Evolutionary conservation across 1,284 basidiomycete genomes (phyloP).

Genomic region (Microbotryum scabiosae): DNA sequence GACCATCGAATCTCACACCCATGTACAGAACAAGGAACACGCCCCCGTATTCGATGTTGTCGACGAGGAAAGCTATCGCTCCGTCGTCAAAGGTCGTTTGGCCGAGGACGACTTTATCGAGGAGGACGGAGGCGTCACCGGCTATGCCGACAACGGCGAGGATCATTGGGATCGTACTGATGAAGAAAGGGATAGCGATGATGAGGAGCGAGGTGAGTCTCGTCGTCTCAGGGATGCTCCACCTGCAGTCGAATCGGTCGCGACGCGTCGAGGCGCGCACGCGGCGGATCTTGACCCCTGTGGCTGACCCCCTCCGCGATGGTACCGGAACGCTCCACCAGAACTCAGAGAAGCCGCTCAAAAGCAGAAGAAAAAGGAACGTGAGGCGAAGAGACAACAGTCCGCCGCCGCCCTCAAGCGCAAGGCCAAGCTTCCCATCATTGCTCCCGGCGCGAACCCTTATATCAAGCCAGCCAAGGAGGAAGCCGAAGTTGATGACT

Average conservation of each 20-base stretch:
- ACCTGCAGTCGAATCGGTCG: too few species aligned
- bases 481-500: slow-evolving; percentile 59
- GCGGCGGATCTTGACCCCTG: too few species aligned
- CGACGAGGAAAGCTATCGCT: slow-evolving; percentile 79
- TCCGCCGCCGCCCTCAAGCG: slow-evolving; percentile 21
- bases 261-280: too few species aligned
- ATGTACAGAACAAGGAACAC: slow-evolving; percentile 50
- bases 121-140: slow-evolving; percentile 61
- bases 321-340: too few species aligned
- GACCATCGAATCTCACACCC: slow-evolving; percentile 1
- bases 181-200: slow-evolving; percentile 45
- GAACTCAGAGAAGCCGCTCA: slow-evolving; percentile 6
- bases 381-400: slow-evolving; percentile 9
- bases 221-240: not conserved
- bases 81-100: slow-evolving; percentile 75
- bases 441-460: slow-evolving; percentile 42
- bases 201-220: slow-evolving; percentile 39
- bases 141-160: slow-evolving; percentile 92
- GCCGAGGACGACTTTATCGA: slow-evolving; percentile 89
- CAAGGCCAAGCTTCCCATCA: slow-evolving; percentile 40
- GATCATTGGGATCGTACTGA: slow-evolving; percentile 63
- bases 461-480: slow-evolving; percentile 33
- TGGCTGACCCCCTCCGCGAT: too few species aligned
- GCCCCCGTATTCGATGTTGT: slow-evolving; percentile 82
- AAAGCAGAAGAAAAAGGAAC: slow-evolving; percentile 27